Percentiles rank a stretch among this genome's conserved stretches.
Evolutionary conservation across 2,329 filamentous ascomycete species (phyloP).

Genomic region (Fusarium euwallaceae): DNA sequence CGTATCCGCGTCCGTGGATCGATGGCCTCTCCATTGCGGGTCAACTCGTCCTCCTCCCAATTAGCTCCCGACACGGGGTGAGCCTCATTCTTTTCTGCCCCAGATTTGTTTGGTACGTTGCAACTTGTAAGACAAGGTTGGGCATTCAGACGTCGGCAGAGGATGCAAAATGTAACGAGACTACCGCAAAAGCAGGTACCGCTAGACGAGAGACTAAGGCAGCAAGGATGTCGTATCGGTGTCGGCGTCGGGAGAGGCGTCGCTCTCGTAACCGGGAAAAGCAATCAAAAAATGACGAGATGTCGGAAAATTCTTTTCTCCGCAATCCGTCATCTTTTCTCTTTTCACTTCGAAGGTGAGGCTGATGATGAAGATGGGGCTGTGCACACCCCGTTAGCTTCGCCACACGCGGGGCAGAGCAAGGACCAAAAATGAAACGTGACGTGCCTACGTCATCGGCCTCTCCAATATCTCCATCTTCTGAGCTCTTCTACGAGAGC

Average conservation of each 20-base stretch:
- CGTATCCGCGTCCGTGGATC: background rate
- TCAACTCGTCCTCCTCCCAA: background rate
- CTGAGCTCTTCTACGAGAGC: background rate
- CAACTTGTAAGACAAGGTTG: constrained; percentile 10
- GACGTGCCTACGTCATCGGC: background rate
- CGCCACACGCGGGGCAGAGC: constrained; percentile 32
- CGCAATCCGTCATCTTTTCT: background rate
- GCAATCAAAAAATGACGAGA: background rate
- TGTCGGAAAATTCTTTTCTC: background rate
- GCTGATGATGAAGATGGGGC: constrained; percentile 18
- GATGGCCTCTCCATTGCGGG: background rate
- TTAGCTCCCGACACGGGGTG: background rate
- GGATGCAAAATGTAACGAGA: background rate
- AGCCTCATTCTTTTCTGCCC: background rate
- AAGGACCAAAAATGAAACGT: background rate
- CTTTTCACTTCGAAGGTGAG: background rate
- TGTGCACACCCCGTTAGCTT: constrained; percentile 22
- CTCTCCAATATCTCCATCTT: constrained; percentile 1
- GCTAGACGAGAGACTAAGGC: background rate
- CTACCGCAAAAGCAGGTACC: background rate
- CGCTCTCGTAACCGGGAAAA: background rate
- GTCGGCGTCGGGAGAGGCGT: background rate
- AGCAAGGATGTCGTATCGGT: background rate
- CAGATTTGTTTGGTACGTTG: background rate
- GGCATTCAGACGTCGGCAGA: background rate